A percentile compares a stretch with the other conserved stretches of the same genome.
These are phyloP conservation scores for Phyllosticta ampelicida DNA, from an alignment of 2,329 filamentous ascomycete species.

Conservation along the genomic window DNA sequence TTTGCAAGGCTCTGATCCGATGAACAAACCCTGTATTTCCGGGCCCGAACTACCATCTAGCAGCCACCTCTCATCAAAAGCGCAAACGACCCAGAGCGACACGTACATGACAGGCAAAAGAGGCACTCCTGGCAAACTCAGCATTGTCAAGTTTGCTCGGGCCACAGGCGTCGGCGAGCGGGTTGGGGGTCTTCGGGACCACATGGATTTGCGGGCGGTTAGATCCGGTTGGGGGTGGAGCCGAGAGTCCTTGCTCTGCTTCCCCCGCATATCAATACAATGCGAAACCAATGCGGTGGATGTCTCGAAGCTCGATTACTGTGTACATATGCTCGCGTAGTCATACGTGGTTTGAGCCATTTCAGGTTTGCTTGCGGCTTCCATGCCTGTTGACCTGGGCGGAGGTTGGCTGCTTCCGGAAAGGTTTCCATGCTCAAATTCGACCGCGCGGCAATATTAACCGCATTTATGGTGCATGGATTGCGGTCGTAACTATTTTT, in stretches of 20 bases:
- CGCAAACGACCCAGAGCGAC: neutral
- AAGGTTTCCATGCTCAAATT: neutral
- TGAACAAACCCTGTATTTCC: neutral
- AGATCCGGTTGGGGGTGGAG: conserved; percentile 34
- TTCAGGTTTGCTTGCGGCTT: too few relatives aligned
- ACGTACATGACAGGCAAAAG: neutral
- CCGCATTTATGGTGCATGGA: neutral
- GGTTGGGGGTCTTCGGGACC: neutral
- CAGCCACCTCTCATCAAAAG: neutral
- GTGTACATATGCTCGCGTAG: neutral
- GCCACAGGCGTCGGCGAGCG: neutral
- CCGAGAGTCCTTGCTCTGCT: conserved; percentile 29
- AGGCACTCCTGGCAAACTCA: neutral
- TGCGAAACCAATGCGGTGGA: neutral
- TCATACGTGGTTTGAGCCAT: neutral
- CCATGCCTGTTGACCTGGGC: neutral
- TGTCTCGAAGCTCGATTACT: neutral
- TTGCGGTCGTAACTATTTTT: neutral
- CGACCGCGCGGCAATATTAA: neutral
- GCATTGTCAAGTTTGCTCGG: neutral
- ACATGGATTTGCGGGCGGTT: conserved; percentile 10
- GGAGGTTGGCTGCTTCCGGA: neutral
- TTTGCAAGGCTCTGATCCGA: neutral
- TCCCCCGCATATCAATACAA: neutral
- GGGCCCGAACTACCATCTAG: neutral